phyloP scores from a whole-genome alignment of 345 rosid species.

The Brassica carinata region DNA sequence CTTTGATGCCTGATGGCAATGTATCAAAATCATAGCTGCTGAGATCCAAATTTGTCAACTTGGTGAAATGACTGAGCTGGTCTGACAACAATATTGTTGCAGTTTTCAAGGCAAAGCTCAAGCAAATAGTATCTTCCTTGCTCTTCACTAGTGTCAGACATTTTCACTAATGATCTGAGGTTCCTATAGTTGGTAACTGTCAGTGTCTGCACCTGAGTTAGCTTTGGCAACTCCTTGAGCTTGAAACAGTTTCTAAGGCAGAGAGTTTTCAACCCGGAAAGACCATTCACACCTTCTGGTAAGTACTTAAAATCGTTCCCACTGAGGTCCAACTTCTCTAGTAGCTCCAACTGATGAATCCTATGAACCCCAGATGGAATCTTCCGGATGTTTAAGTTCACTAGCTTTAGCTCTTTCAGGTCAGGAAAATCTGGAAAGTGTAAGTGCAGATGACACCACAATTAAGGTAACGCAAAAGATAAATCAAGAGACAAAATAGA shows the following conservation, averaged over 20 bases:
- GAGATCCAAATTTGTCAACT: constrained; percentile 22
- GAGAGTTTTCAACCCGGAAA: neutral
- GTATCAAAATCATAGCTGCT: constrained; percentile 21
- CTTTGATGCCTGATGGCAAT: constrained; percentile 7
- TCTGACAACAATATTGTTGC: constrained; percentile 15
- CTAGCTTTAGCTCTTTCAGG: constrained; percentile 10
- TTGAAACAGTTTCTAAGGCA: constrained; percentile 10
- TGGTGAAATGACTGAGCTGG: constrained; percentile 16
- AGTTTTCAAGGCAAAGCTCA: constrained; percentile 29
- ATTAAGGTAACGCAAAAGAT: too few relatives aligned
- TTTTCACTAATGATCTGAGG: constrained; percentile 4
- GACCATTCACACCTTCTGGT: neutral
- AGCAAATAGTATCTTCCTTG: neutral
- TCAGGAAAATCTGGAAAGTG: neutral
- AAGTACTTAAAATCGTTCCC: constrained; percentile 14
- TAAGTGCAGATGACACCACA: too few relatives aligned
- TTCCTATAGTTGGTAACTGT: constrained; percentile 8
- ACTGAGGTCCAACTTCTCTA: neutral
- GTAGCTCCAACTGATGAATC: neutral
- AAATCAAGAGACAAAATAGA: too few relatives aligned
- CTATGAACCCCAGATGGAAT: neutral
- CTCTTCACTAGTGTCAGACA: neutral
- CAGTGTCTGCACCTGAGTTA: constrained; percentile 9
- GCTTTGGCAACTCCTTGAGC: constrained; percentile 4
- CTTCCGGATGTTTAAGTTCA: constrained; percentile 19